phyloP scores from a whole-genome alignment of 2,329 filamentous ascomycete species.

The Colletotrichum chlorophyti region DNA sequence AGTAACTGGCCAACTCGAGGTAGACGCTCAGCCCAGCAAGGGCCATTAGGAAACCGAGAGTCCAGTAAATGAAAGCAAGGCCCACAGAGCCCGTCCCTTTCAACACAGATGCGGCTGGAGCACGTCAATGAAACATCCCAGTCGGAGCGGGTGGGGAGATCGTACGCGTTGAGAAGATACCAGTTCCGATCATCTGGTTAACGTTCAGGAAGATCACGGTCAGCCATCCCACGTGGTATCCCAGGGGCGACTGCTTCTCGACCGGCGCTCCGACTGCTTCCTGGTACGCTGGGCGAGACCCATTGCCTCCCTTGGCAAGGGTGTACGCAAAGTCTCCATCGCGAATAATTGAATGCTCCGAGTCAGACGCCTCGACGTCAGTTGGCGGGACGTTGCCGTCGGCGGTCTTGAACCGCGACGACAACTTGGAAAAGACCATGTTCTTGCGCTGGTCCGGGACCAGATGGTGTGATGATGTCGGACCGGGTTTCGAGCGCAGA shows the following conservation, averaged over 20 bases:
- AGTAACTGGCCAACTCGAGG: conserved; percentile 69
- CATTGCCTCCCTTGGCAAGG: conserved; percentile 53
- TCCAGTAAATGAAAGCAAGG: conserved; percentile 68
- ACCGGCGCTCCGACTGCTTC: conserved; percentile 68
- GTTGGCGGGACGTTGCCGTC: background rate
- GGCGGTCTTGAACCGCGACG: background rate
- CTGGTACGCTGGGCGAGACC: conserved; percentile 58
- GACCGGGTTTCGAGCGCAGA: background rate
- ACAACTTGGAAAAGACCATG: conserved; percentile 14
- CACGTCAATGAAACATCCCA: conserved; percentile 2
- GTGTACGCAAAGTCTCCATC: conserved; percentile 51
- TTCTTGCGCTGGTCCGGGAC: background rate
- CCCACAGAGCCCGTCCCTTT: conserved; percentile 67
- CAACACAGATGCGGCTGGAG: conserved; percentile 62
- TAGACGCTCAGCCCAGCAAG: conserved; percentile 63
- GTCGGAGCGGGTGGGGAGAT: too few species aligned
- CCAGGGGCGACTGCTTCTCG: conserved; percentile 63
- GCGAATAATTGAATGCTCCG: conserved; percentile 35
- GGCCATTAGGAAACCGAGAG: conserved; percentile 66
- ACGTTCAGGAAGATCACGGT: conserved; percentile 67
- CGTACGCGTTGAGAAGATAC: conserved; percentile 69
- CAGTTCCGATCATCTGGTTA: conserved; percentile 68
- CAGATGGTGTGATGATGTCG: background rate
- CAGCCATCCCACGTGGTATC: conserved; percentile 61
- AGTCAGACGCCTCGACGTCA: conserved; percentile 30